Evolutionary conservation across 441 rosid genomes (phyloP).

Genomic region (Pelargonium citronellum): DNA sequence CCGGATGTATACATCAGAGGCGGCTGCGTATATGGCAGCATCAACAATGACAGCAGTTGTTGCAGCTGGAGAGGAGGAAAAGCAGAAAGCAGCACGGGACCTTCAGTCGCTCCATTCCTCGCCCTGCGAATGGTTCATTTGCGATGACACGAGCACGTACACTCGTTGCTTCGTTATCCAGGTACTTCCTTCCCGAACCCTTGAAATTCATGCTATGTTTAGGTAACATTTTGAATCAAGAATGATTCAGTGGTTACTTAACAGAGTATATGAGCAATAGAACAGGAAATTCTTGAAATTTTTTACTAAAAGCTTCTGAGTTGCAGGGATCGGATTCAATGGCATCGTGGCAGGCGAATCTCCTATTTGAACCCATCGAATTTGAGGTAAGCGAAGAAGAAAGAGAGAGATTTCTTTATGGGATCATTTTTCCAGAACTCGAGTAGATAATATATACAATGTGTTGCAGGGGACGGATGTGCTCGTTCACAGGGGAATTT

Average conservation of each 20-base stretch:
- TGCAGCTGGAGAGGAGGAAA: constrained; percentile 79
- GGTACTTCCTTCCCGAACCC: constrained; percentile 32
- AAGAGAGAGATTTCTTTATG: too few relatives aligned
- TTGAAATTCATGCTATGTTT: background rate
- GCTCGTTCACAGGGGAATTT: constrained; percentile 86
- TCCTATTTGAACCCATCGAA: constrained; percentile 71
- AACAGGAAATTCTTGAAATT: too few relatives aligned
- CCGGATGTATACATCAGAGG: constrained; percentile 56
- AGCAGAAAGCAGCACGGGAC: constrained; percentile 59
- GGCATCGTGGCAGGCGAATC: constrained; percentile 88
- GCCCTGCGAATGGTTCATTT: constrained; percentile 84
- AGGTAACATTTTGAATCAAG: background rate
- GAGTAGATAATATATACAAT: too few relatives aligned
- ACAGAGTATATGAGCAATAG: too few relatives aligned
- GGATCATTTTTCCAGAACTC: too few relatives aligned
- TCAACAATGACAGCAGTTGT: constrained; percentile 77
- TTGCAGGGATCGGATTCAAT: constrained; percentile 80
- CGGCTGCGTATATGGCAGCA: constrained; percentile 71
- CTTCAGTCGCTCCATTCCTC: constrained; percentile 74
- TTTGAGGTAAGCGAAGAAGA: constrained; percentile 51
- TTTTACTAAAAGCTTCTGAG: background rate
- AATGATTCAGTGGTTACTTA: too few relatives aligned
- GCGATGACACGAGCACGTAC: constrained; percentile 65
- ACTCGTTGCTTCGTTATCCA: constrained; percentile 81
- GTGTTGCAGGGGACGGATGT: constrained; percentile 53